Percentiles rank a stretch among this genome's conserved stretches.
phyloP scores from a whole-genome alignment of 495 filamentous ascomycete genomes.

The Penicillium cataractarum region DNA sequence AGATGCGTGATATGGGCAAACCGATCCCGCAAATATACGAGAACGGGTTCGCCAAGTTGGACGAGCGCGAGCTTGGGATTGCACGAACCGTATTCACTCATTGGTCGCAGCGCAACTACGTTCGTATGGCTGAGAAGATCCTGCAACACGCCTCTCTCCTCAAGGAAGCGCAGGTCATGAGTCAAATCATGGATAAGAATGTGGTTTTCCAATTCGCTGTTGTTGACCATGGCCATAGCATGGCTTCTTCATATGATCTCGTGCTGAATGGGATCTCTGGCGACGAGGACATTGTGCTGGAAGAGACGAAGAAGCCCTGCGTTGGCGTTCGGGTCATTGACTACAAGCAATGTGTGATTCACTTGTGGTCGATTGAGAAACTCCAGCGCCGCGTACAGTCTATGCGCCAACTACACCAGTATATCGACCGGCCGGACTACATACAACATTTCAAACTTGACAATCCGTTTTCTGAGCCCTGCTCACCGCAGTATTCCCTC shows the following conservation, averaged over 20 bases:
- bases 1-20: conserved; percentile 64
- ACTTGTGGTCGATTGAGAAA: conserved; percentile 94
- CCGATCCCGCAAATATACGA: conserved; percentile 50
- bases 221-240: conserved; percentile 82
- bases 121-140: conserved; percentile 92
- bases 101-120: conserved; percentile 85
- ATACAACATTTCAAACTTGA: conserved; percentile 66
- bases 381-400: conserved; percentile 80
- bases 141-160: conserved; percentile 82
- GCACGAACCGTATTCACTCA: conserved; percentile 67
- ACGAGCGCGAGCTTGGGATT: conserved; percentile 67
- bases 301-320: conserved; percentile 84
- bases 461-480: conserved; percentile 83
- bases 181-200: conserved; percentile 91
- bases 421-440: conserved; percentile 92
- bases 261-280: conserved; percentile 91
- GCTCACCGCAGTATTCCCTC: conserved; percentile 88
- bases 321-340: conserved; percentile 90
- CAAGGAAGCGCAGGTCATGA: conserved; percentile 98
- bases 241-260: conserved; percentile 93
- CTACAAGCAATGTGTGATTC: conserved; percentile 82
- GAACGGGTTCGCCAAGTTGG: conserved; percentile 62
- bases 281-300: conserved; percentile 82
- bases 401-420: conserved; percentile 97
- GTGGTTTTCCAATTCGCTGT: conserved; percentile 96